Percentiles rank a stretch among this genome's conserved stretches.
Conservation (phyloP, 208 protist species). For the Vickermania ingenoplastis region DNA sequence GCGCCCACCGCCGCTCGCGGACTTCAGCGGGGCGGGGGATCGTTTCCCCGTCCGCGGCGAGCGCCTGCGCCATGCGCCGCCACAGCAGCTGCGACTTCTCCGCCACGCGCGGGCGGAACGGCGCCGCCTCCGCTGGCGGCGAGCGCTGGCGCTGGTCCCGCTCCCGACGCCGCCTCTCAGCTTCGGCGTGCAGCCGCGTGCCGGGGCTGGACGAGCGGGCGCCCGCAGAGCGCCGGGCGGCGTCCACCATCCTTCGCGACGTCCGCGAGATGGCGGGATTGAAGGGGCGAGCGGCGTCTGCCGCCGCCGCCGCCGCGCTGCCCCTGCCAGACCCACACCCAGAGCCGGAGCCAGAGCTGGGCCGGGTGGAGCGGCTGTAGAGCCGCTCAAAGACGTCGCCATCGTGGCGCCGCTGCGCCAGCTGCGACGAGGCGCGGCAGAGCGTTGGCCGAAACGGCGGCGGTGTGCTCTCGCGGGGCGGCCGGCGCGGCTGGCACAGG, state of each 20-base stretch:
- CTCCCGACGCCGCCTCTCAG: not conserved
- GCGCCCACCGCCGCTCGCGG: slow-evolving; percentile 14
- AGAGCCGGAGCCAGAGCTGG: no score
- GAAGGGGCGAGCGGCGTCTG: not conserved
- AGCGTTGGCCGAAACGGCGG: slow-evolving; percentile 25
- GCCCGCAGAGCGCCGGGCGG: not conserved
- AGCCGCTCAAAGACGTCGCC: slow-evolving; percentile 55
- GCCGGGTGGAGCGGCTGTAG: slow-evolving; percentile 9
- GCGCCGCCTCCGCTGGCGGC: slow-evolving; percentile 9
- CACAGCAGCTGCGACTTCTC: slow-evolving; percentile 7
- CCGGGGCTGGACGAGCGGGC: slow-evolving; percentile 4
- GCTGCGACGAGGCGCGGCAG: slow-evolving; percentile 26
- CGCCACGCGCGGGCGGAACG: slow-evolving; percentile 17
- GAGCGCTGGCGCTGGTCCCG: not conserved
- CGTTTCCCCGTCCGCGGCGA: not conserved
- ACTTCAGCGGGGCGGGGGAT: slow-evolving; percentile 5
- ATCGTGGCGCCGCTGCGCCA: slow-evolving; percentile 4
- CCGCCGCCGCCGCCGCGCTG: not conserved
- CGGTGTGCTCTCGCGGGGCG: not conserved
- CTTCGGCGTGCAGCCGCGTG: slow-evolving; percentile 2
- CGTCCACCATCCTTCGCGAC: not conserved
- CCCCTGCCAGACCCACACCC: no score
- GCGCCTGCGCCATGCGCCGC: not conserved
- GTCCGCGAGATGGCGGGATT: not conserved
- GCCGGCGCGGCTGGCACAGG: not conserved